Percentiles rank a stretch among this genome's conserved stretches.
Conservation (phyloP, 2,329 filamentous ascomycete species). For the Penicillium occitanis region DNA sequence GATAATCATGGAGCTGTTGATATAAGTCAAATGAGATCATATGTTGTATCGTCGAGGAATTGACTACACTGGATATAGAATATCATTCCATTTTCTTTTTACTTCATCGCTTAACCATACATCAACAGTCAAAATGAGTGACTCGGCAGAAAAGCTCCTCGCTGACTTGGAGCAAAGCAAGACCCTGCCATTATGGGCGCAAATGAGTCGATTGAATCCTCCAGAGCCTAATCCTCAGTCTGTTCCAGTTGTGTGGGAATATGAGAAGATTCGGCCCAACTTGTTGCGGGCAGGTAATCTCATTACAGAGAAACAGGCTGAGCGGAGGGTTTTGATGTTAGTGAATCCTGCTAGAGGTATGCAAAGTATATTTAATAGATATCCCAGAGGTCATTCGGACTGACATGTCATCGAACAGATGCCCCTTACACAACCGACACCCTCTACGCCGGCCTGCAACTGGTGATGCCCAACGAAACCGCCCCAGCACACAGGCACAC, state of each 20-base stretch:
- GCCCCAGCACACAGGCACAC: constrained; percentile 58
- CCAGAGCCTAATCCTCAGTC: constrained; percentile 48
- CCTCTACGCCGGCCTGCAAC: constrained; percentile 57
- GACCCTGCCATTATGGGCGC: constrained; percentile 48
- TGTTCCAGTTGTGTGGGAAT: constrained; percentile 42
- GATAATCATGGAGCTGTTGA: not conserved
- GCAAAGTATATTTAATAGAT: not conserved
- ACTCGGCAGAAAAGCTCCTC: constrained; percentile 24
- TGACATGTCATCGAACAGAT: constrained; percentile 31
- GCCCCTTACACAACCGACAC: constrained; percentile 60
- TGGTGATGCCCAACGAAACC: constrained; percentile 58
- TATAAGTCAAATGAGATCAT: not conserved
- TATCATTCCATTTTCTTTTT: not conserved
- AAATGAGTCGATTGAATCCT: constrained; percentile 51
- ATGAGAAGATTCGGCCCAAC: constrained; percentile 36
- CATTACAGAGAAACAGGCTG: constrained; percentile 39
- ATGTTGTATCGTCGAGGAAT: not conserved
- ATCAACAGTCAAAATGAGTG: not conserved
- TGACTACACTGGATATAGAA: not conserved
- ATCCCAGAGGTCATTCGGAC: not conserved
- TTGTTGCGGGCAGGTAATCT: constrained; percentile 40
- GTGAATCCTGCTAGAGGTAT: constrained; percentile 40
- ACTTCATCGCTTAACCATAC: not conserved
- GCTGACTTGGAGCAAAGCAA: constrained; percentile 27
- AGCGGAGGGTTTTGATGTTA: constrained; percentile 44